These are phyloP conservation scores for Ceratobasidium sp. DNA, from an alignment of 1,284 basidiomycete species.

Conservation along the genomic window DNA sequence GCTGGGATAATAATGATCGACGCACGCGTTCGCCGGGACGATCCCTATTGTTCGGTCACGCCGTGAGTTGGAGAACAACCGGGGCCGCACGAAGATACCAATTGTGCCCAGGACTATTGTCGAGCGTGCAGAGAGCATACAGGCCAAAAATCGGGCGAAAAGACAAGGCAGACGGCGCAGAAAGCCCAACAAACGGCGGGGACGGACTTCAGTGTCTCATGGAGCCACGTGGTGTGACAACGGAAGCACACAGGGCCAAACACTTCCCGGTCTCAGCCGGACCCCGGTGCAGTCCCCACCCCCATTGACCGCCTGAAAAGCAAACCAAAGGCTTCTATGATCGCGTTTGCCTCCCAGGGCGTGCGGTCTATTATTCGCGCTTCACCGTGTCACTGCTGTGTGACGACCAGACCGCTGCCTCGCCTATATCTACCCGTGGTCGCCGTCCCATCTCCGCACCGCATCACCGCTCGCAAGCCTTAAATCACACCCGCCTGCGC, in stretches of 20 bases:
- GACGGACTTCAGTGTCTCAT: slow-evolving; percentile 37
- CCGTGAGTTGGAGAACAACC: not conserved
- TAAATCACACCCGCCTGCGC: slow-evolving; percentile 1
- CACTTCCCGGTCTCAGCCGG: slow-evolving; percentile 38
- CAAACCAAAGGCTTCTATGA: slow-evolving; percentile 37
- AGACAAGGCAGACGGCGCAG: not conserved
- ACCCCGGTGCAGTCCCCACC: not conserved
- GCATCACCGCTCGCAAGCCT: slow-evolving; percentile 9
- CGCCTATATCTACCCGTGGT: slow-evolving; percentile 35
- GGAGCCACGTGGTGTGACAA: slow-evolving; percentile 14
- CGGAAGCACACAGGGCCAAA: not conserved
- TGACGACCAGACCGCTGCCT: slow-evolving; percentile 31
- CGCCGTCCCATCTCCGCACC: slow-evolving; percentile 16
- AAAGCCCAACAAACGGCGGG: slow-evolving; percentile 34
- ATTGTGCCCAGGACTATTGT: not conserved
- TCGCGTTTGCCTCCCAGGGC: slow-evolving; percentile 33
- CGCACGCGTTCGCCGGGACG: not conserved
- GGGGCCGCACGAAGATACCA: not conserved
- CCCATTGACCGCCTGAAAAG: slow-evolving; percentile 33
- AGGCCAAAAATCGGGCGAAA: not conserved
- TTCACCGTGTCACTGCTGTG: slow-evolving; percentile 37
- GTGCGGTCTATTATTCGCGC: slow-evolving; percentile 34
- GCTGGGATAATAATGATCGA: slow-evolving; percentile 31
- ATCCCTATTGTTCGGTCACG: slow-evolving; percentile 39
- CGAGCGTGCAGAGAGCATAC: not conserved